These are phyloP conservation scores for Colletotrichum incanum DNA, from an alignment of 2,329 filamentous ascomycete genomes.

Conservation along the genomic window DNA sequence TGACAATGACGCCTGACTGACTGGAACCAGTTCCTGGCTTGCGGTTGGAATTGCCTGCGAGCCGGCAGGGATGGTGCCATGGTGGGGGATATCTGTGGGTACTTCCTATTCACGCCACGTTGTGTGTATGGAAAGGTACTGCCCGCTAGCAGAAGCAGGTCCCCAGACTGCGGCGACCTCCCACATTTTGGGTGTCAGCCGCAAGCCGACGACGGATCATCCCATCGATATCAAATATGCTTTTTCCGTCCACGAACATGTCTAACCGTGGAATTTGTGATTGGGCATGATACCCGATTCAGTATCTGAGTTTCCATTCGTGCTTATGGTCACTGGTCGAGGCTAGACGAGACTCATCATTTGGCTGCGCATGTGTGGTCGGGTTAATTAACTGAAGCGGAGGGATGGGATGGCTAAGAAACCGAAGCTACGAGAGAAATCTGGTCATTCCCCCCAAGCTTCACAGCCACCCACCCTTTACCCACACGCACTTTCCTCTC, in stretches of 20 bases:
- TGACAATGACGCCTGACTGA: constrained; percentile 29
- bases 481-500: background rate
- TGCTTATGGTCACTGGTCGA: background rate
- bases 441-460: constrained; percentile 18
- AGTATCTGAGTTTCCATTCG: too few relatives aligned
- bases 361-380: constrained; percentile 3
- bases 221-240: constrained; percentile 17
- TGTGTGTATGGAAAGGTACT: background rate
- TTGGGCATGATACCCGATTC: background rate
- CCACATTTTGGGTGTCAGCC: constrained; percentile 39
- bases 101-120: accelerated
- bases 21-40: constrained; percentile 28
- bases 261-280: too few relatives aligned
- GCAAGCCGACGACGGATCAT: constrained; percentile 36
- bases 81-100: background rate
- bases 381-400: constrained; percentile 21
- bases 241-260: background rate
- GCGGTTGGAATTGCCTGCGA: constrained; percentile 42
- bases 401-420: constrained; percentile 1
- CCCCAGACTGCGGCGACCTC: constrained; percentile 37
- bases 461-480: constrained; percentile 36
- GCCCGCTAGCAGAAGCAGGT: background rate
- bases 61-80: constrained; percentile 35
- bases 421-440: constrained; percentile 4
- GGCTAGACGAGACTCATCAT: background rate